Conservation (phyloP, 352 stramenopile species). For the Phytopythium kandeliae region DNA sequence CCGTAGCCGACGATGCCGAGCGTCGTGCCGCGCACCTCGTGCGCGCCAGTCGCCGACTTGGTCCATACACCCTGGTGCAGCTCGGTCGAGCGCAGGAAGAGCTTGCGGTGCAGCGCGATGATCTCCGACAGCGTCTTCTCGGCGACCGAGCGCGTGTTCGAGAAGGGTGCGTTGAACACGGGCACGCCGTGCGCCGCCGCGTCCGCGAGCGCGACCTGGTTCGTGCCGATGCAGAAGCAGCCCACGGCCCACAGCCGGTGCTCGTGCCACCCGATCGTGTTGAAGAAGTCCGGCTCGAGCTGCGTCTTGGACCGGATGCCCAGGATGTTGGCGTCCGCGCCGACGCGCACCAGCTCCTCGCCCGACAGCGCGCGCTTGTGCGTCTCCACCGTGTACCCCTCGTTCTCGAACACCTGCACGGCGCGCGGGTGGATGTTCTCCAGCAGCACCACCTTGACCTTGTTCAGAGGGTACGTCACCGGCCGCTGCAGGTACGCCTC, state of each 20-base stretch:
- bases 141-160: slow-evolving; percentile 79
- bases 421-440: slow-evolving; percentile 82
- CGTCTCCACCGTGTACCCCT: slow-evolving; percentile 73
- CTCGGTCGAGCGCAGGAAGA: slow-evolving; percentile 74
- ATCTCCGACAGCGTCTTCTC: slow-evolving; percentile 83
- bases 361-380: slow-evolving; percentile 73
- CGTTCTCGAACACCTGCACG: slow-evolving; percentile 68
- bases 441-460: slow-evolving; percentile 80
- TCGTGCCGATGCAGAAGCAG: slow-evolving; percentile 84
- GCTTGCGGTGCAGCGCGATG: slow-evolving; percentile 77
- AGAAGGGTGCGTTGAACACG: slow-evolving; percentile 85
- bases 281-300: slow-evolving; percentile 73
- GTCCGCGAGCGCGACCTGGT: slow-evolving; percentile 64
- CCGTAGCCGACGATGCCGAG: slow-evolving; percentile 78
- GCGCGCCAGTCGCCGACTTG: slow-evolving; percentile 68
- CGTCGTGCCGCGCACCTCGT: slow-evolving; percentile 80
- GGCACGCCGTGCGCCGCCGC: slow-evolving; percentile 59
- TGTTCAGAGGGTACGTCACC: slow-evolving; percentile 71
- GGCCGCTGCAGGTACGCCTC: slow-evolving; percentile 53
- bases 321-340: slow-evolving; percentile 70
- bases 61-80: slow-evolving; percentile 74
- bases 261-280: slow-evolving; percentile 69
- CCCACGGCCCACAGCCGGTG: slow-evolving; percentile 74
- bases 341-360: slow-evolving; percentile 64
- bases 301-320: slow-evolving; percentile 83